Conservation (phyloP, 352 stramenopile genomes). For the Saprolegnia diclina region DNA sequence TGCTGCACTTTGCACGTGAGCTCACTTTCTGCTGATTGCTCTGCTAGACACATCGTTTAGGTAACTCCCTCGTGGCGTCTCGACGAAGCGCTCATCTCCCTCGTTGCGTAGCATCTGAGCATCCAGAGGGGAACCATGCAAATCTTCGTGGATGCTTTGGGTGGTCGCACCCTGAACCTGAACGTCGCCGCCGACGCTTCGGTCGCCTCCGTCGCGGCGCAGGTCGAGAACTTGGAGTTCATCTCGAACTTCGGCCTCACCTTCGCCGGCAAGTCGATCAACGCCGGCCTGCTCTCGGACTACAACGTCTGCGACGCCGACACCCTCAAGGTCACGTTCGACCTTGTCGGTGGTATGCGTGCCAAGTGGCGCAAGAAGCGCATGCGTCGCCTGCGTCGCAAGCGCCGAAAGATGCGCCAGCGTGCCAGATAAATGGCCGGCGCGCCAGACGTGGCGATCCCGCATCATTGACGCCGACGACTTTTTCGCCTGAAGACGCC, state of each 20-base stretch:
- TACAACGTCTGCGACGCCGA: constrained; percentile 90
- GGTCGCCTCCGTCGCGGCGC: constrained; percentile 88
- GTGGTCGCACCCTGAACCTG: constrained; percentile 69
- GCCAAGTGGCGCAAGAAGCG: constrained; percentile 98
- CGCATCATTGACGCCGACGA: neutral
- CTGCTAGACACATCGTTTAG: constrained; percentile 78
- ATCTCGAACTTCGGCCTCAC: constrained; percentile 90
- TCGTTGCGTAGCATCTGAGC: constrained; percentile 73
- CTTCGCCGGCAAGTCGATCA: constrained; percentile 72
- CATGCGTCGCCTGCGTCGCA: constrained; percentile 96
- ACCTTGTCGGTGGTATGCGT: constrained; percentile 92
- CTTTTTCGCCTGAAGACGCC: too few relatives aligned
- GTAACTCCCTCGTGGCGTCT: constrained; percentile 20
- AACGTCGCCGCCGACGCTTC: constrained; percentile 81
- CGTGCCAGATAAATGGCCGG: constrained; percentile 91
- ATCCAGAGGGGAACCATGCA: constrained; percentile 93
- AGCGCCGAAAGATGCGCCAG: constrained; percentile 99
- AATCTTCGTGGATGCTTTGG: constrained; percentile 91
- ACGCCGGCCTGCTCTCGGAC: constrained; percentile 83
- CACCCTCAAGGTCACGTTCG: constrained; percentile 88
- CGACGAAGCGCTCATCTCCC: constrained; percentile 23
- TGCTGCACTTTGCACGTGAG: neutral
- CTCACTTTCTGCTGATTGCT: constrained; percentile 92
- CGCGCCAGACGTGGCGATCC: neutral
- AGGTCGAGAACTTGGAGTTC: constrained; percentile 94